phyloP scores from a whole-genome alignment of 345 rosid genomes.

The Balakata baccata region DNA sequence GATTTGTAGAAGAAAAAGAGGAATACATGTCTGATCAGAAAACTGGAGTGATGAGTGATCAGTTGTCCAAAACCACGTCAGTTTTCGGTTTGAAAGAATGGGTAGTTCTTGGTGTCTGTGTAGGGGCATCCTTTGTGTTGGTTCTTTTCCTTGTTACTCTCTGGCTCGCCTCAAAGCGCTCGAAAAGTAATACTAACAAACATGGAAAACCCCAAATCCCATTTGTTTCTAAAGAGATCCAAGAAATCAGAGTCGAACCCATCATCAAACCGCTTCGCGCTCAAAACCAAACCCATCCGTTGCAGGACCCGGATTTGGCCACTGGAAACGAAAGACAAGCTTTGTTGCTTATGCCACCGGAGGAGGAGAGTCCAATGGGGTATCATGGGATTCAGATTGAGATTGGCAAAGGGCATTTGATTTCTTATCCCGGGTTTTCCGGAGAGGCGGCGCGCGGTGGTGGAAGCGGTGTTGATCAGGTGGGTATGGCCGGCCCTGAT shows the following conservation, averaged over 20 bases:
- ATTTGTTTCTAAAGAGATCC: conserved; percentile 69
- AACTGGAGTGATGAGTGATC: conserved; percentile 37
- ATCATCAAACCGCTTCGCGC: conserved; percentile 5
- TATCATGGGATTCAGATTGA: conserved; percentile 51
- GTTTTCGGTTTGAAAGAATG: conserved; percentile 73
- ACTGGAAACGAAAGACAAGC: conserved; percentile 38
- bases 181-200: conserved; percentile 31
- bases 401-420: conserved; percentile 52
- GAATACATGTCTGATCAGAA: conserved; percentile 10
- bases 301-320: conserved; percentile 29
- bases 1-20: neutral
- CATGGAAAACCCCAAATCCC: conserved; percentile 42
- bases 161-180: conserved; percentile 62
- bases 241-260: conserved; percentile 44
- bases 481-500: conserved; percentile 41
- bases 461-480: conserved; percentile 25
- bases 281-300: conserved; percentile 31
- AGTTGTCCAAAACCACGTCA: conserved; percentile 64
- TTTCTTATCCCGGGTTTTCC: conserved; percentile 41
- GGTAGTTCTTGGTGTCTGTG: conserved; percentile 72
- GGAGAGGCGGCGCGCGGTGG: conserved; percentile 32
- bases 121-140: conserved; percentile 74
- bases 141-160: conserved; percentile 78
- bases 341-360: conserved; percentile 33
- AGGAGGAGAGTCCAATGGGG: conserved; percentile 45